Percentiles rank a stretch among this genome's conserved stretches.
phyloP scores from a whole-genome alignment of 768 basidiomycete genomes.

The Suillus brevipes region DNA sequence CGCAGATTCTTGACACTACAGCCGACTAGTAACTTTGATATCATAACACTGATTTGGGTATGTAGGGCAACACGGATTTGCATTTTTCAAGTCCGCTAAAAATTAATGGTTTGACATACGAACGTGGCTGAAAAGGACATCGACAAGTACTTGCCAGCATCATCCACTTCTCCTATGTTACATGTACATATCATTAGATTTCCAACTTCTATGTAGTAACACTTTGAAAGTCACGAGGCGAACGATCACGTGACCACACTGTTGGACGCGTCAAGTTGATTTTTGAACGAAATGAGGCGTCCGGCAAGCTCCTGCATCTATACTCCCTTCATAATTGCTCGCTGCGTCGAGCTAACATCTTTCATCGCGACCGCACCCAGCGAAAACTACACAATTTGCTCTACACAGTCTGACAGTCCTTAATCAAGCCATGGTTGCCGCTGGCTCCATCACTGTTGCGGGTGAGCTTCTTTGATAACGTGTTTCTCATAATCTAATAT shows the following conservation, averaged over 20 bases:
- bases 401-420: neutral
- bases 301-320: neutral
- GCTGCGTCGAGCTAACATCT: neutral
- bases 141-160: neutral
- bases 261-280: slow-evolving; percentile 5
- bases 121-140: neutral
- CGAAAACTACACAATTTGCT: no score
- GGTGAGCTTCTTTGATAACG: slow-evolving; percentile 44
- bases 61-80: neutral
- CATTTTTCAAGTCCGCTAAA: neutral
- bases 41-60: neutral
- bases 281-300: slow-evolving; percentile 1
- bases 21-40: neutral
- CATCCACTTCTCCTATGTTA: neutral
- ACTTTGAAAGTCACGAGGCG: neutral
- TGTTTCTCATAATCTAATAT: slow-evolving; percentile 13
- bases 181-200: neutral
- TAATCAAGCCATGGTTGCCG: slow-evolving; percentile 62
- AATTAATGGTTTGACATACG: neutral
- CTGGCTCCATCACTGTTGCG: slow-evolving; percentile 86
- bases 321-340: neutral
- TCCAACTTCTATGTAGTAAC: no score
- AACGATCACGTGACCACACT: neutral
- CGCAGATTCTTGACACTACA: neutral
- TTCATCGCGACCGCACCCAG: neutral